phyloP scores from a whole-genome alignment of 805 yeast species.

The Saccharomyces jurei region DNA sequence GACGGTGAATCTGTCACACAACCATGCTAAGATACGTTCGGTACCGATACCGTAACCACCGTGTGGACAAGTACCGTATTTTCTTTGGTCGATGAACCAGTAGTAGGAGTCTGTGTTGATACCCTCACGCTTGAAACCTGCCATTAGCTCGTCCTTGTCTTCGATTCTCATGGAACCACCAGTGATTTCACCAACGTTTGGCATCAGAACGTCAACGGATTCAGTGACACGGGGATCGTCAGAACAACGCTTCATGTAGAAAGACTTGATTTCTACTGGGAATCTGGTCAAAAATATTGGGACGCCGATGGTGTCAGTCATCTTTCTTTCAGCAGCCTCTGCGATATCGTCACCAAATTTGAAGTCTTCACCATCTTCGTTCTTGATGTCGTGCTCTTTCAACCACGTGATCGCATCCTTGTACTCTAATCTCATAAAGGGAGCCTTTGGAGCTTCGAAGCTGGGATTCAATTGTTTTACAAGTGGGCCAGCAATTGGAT shows the following conservation, averaged over 20 bases:
- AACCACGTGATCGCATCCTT: slow-evolving; percentile 91
- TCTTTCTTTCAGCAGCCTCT: slow-evolving; percentile 98
- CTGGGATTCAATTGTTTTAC: slow-evolving; percentile 87
- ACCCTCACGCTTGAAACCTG: slow-evolving; percentile 88
- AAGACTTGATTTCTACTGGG: slow-evolving; percentile 96
- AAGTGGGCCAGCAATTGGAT: slow-evolving; percentile 87
- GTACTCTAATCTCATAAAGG: slow-evolving; percentile 89
- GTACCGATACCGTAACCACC: slow-evolving; percentile 99
- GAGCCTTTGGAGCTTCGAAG: slow-evolving; percentile 72
- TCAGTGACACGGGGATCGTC: slow-evolving; percentile 95
- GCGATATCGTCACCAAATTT: slow-evolving; percentile 98
- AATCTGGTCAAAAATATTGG: slow-evolving; percentile 89
- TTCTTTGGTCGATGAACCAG: slow-evolving; percentile 94
- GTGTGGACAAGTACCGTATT: slow-evolving; percentile 96
- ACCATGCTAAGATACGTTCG: slow-evolving; percentile 97
- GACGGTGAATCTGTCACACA: slow-evolving; percentile 94
- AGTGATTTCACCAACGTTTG: slow-evolving; percentile 96
- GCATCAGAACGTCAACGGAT: slow-evolving; percentile 97
- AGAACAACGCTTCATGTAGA: slow-evolving; percentile 89
- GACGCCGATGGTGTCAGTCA: slow-evolving; percentile 90
- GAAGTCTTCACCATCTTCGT: slow-evolving; percentile 91
- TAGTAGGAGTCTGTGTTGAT: slow-evolving; percentile 78
- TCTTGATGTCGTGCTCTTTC: slow-evolving; percentile 86
- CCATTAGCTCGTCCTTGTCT: slow-evolving; percentile 71
- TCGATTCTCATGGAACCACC: slow-evolving; percentile 99